Base-by-base conservation (phyloP, 495 filamentous ascomycete species). In the Penicillium pulvis region DNA sequence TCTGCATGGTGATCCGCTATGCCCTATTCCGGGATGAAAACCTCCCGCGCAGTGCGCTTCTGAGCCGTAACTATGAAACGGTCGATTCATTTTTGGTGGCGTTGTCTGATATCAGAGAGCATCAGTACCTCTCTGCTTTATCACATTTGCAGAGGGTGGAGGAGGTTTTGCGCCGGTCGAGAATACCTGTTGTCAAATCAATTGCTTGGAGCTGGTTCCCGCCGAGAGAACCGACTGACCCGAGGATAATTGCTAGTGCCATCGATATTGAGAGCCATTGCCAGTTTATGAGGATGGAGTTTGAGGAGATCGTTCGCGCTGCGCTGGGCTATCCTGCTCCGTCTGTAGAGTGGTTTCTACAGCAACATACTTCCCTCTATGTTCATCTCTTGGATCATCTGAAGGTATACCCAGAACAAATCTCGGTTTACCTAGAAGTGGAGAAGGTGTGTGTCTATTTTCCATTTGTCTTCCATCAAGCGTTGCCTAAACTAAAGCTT, bases 201-300 rank as follows among this genome's bases (percentile, higher is more conserved):
- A 59, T 66, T 17, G 60, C 67, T 16, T 79, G 76, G 76, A 68
- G 65, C 36, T 78, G 76, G 75, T 68, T 76, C 30, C 76, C 76
- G 9, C 62, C 66, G 17, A 63, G 61, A 11, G 61, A 59, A 24
- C 50, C 55, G 0, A 46, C 61, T 8, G 68, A 70, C 31, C 51
- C 71, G 2, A 43, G 53, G 3, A 51, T 52, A 3, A 70, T 78
- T 55, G 76, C 76, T 2, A 43, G 55, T 4, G 72, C 63, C 2
- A 77, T 79, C 49, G 75, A 79, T 33, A 61, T 68, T 5, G 75
- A 78, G 58, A 79, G 76, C 44, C 75, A 77, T 65, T 64, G 75
- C 26, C 76, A 78, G n/a, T 77, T 78, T 23, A 67, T 54, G 17
- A 71, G 62, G 9, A 69, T 79, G 52, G 62, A 68, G 6, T 79